phyloP scores from a whole-genome alignment of 176 grass and related monocot genomes.

The Avena insularis region DNA sequence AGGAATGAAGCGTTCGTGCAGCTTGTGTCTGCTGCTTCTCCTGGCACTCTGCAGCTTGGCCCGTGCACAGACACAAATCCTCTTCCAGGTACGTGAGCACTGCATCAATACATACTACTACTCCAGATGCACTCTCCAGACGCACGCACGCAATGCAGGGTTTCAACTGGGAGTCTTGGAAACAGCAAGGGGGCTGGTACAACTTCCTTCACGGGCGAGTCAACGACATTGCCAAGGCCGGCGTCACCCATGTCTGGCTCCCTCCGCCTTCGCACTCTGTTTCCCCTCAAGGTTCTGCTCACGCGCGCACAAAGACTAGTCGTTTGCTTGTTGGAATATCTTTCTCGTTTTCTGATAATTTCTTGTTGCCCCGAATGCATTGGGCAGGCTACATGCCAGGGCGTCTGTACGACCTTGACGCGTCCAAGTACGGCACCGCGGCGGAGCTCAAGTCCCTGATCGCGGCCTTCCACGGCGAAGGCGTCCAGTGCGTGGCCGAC shows the following conservation, averaged over 20 bases:
- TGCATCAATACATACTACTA: no score
- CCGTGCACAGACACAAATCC: constrained; percentile 52
- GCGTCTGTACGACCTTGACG: constrained; percentile 66
- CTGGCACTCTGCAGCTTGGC: constrained; percentile 38
- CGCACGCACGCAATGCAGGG: constrained; percentile 42
- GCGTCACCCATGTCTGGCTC: constrained; percentile 78
- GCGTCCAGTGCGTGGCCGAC: constrained; percentile 57
- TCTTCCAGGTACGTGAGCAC: constrained; percentile 54
- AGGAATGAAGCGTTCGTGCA: constrained; percentile 31
- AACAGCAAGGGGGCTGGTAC: constrained; percentile 71
- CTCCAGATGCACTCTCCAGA: no score
- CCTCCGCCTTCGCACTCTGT: constrained; percentile 81
- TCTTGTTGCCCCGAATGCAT: neutral
- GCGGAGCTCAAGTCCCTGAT: constrained; percentile 61
- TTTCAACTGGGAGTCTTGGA: constrained; percentile 89
- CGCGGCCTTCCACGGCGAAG: constrained; percentile 47
- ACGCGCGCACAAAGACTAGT: neutral
- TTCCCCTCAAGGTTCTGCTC: constrained; percentile 50
- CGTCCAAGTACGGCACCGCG: constrained; percentile 67
- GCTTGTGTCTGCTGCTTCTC: constrained; percentile 38
- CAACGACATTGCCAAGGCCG: constrained; percentile 54
- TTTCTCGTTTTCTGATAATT: neutral
- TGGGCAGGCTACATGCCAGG: constrained; percentile 77
- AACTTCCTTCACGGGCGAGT: constrained; percentile 58
- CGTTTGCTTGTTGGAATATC: neutral